phyloP scores from a whole-genome alignment of 495 filamentous ascomycete species.

The Trichoderma erinaceum region DNA sequence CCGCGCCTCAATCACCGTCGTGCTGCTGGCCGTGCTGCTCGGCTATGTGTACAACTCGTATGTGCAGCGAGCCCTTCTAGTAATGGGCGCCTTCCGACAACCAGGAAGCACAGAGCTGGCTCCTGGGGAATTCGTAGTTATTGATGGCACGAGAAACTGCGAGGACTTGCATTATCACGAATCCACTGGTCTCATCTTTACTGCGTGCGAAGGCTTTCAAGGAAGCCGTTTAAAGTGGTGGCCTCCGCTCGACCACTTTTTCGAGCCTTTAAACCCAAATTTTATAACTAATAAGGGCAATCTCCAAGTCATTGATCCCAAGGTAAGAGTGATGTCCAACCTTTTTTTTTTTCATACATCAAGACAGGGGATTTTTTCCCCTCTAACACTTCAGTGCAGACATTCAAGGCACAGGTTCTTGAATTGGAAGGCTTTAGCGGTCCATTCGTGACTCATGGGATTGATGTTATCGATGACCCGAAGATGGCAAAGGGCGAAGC shows the following conservation, averaged over 20 bases:
- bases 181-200: slow-evolving; percentile 45
- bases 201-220: slow-evolving; percentile 48
- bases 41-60: background rate
- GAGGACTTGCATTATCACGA: slow-evolving; percentile 56
- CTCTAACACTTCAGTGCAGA: slow-evolving; percentile 30
- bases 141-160: slow-evolving; percentile 50
- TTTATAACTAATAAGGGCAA: slow-evolving; percentile 30
- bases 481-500: slow-evolving; percentile 35
- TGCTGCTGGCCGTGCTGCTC: slow-evolving; percentile 1
- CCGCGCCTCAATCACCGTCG: background rate
- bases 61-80: slow-evolving; percentile 17
- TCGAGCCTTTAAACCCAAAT: slow-evolving; percentile 25
- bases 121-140: slow-evolving; percentile 25
- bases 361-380: background rate
- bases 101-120: slow-evolving; percentile 15
- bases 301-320: slow-evolving; percentile 51
- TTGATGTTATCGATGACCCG: slow-evolving; percentile 48
- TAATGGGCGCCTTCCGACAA: slow-evolving; percentile 27
- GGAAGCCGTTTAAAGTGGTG: slow-evolving; percentile 50
- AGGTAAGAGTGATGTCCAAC: slow-evolving; percentile 26
- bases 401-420: slow-evolving; percentile 43
- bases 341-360: background rate
- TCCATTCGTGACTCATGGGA: slow-evolving; percentile 55
- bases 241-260: slow-evolving; percentile 42
- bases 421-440: slow-evolving; percentile 45